Base-by-base conservation (phyloP, 2,329 filamentous ascomycete genomes). In the Dothistroma septosporum region DNA sequence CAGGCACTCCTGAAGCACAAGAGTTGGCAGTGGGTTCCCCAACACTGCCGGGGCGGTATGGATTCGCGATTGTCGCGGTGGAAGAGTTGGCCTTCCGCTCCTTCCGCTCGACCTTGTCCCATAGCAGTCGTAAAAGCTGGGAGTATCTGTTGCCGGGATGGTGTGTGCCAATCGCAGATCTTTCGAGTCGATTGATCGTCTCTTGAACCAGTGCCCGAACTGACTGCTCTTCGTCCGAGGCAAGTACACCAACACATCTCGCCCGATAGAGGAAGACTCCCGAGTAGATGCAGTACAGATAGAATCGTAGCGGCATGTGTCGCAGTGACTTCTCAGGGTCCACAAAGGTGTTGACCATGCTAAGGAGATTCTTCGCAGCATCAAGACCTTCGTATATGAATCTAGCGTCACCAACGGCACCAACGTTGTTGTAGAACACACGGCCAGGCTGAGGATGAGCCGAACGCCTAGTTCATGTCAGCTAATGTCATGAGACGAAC, bases 341-440 rank as follows among this genome's bases (percentile, higher is more conserved):
- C 22, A 81, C 78, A 58, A 80, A 81, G 53, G 78, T 80, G 68
- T 80, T 81, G 53, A 78, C 75, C 35, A 79, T 81, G n/a, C 76
- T 79, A 2, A 81, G 71, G 14, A 81, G 74, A 22, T 77, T 78
- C 68, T 80, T 80, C 8, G 79, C 79, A 0, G 79, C 78, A 60
- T 81, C 79, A 4, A 81, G 74, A 0, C 77, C 78, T 68, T 81
- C 79, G 66, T 80, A 81, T 55, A 81, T 81, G 69, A 81, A 80
- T 2, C 78, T 71, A 0, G 78, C 78, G 58, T 81, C 79, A 10
- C 78, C 77, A 1, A 80, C 78, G 1, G 78, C 77, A 4, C 77
- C 79, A 11, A 81, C 78, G 37, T 81, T 80, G 66, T 80, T 80
- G 59, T 77, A 78, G 65, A 81, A 80, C 9, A 80, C 76, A 32